Evolutionary conservation across 2,329 filamentous ascomycete species (phyloP), one percentile per base, ranked within the genome.

Genomic region (Ophiocordyceps polyrhachis-furcata): DNA sequence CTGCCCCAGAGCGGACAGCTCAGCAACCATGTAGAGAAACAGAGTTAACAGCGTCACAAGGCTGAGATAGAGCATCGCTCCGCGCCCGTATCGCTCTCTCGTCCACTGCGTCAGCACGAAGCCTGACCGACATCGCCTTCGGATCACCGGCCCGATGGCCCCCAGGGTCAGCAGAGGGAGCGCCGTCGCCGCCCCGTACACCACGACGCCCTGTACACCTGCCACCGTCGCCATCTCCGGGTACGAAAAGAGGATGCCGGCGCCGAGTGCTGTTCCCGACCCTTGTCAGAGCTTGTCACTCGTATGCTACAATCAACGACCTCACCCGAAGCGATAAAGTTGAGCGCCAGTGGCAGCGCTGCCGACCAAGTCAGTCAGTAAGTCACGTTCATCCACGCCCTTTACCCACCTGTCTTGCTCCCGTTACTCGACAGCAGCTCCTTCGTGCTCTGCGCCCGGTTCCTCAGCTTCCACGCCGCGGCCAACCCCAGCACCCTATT

Each of bases 271-370:
- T 91, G 25, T 28, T 11, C 25, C 9, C 25, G 9, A 11, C 9
- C 9, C 25, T 6, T 28, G 25, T 28, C 9, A 28, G 25, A 5
- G 9, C 7, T 28, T 28, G 5, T 28, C 8, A 11, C 25, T 28
- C 25, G 25, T 28, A 9, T 28, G 5, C 4, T 11, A 28, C 8
- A 28, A 28, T 5, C 7, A 28, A 11, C 25, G 9, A 11, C 25
- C 84, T 89, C 78, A 91, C 84, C 83, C 69, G 83, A 85, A 62
- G 84, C 84, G 67, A 91, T 83, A 69, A 91, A 91, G 67, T 91
- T 91, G 59, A 91, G 71, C 62, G 84, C 83, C 63, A 91, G 68
- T 54, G 84, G 84, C 51, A 86, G 66, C 52, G 81, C 84, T 91
- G 15, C 15, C 31, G 13, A 32, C 31, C 31, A 14, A 32, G 31